Base-by-base conservation (phyloP, 139 green algal species). In the Choricystis sp. region DNA sequence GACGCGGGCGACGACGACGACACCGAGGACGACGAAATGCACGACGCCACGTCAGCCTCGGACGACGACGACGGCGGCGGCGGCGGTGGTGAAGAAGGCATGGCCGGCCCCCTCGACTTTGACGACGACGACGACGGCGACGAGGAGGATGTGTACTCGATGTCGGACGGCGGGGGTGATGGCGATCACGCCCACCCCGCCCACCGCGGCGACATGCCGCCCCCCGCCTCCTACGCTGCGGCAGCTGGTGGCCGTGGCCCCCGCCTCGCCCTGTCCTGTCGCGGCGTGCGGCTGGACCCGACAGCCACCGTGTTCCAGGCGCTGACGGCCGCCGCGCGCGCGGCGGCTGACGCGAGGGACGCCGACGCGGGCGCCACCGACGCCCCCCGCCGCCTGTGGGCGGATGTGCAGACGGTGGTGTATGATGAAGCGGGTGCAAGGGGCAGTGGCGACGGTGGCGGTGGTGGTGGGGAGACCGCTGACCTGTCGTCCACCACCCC, bases 231-330 rank as follows among this genome's bases (percentile, higher is more conserved):
- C 49, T 62, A 20, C 19, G 63, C 27, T 27, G 49, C 31, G 19
- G 66, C 40, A 9, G 60, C 63, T 23, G 56, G 64, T 49, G 30
- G 31, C 26, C 65, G 52, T 5, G 57, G 49, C 2, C 73, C 82
- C 14, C 78, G 76, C 66, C 74, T 97, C 20, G 49, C 67, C 19
- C 96, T 97, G 67, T 80, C 68, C 29, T 49, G 86, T 4, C 71
- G 66, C 20, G 74, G 73, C 19, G 49, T 67, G 28, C 57, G 60
- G 26, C 67, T 97, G 55, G 2, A 67, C 0, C 20, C 74, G 0
- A 29, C 48, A 14, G 75, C 66, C 60, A 94, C 84, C 4, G 85
- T 97, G 30, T 95, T 96, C 69, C 90, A 96, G 65, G 73, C 73
- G 19, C 59, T 79, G 26, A 70, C 66, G 62, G 29, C 70, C 52